Conservation (phyloP, 306 rosid genomes). For the Sphenostylis stenocarpa region DNA sequence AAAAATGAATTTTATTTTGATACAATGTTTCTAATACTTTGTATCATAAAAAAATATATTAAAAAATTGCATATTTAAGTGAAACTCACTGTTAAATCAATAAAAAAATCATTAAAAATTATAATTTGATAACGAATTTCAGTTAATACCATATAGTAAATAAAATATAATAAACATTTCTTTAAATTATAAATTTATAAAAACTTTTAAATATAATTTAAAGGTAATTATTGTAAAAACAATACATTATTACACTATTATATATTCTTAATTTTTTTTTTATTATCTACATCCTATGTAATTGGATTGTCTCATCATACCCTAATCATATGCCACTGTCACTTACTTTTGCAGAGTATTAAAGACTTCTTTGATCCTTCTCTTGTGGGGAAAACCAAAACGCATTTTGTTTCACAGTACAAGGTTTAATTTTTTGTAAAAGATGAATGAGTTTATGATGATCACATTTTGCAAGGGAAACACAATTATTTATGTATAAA, state of each 20-base stretch:
- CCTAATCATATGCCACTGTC: background rate
- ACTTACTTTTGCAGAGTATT: background rate
- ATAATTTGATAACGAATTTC: no score
- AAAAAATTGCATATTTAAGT: no score
- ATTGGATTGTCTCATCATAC: background rate
- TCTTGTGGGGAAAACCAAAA: background rate
- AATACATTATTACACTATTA: no score
- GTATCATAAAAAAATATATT: no score
- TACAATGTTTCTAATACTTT: no score
- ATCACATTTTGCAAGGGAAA: background rate
- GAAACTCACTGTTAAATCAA: no score
- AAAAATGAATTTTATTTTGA: background rate
- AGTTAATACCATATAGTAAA: no score
- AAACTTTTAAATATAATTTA: background rate
- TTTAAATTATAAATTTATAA: background rate
- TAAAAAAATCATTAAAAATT: no score
- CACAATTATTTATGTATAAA: background rate
- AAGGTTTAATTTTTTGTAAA: background rate
- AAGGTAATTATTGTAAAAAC: background rate
- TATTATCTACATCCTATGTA: background rate
- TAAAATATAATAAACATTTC: no score
- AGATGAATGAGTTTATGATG: background rate
- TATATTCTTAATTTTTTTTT: no score
- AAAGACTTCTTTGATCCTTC: background rate
- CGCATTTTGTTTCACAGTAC: background rate